Evolutionary conservation across 2,329 filamentous ascomycete species (phyloP).

Genomic region (Leptographium galeiforme): DNA sequence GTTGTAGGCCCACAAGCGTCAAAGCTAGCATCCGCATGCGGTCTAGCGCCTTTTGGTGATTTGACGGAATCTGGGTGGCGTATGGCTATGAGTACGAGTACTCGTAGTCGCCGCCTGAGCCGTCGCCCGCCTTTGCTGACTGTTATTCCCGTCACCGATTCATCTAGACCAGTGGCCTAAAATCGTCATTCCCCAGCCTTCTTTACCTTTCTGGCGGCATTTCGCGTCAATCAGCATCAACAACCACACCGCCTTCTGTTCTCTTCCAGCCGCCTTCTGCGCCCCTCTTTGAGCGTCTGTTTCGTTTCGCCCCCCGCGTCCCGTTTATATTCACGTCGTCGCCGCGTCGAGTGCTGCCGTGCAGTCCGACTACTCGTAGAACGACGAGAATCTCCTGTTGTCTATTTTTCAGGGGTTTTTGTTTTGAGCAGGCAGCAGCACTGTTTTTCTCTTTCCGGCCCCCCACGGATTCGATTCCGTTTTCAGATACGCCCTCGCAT

Average conservation of each 20-base stretch:
- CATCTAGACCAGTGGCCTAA: neutral
- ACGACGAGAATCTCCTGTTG: neutral
- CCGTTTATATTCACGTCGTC: neutral
- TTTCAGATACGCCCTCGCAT: neutral
- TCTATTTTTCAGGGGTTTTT: neutral
- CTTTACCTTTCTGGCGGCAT: conserved; percentile 7
- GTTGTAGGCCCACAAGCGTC: neutral
- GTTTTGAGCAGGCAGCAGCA: no score
- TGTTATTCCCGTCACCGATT: neutral
- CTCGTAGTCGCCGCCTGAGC: no score
- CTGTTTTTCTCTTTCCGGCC: neutral
- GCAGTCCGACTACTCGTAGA: neutral
- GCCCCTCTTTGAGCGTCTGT: no score
- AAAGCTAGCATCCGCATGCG: neutral
- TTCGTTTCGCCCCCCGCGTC: neutral
- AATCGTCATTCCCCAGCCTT: conserved; percentile 10
- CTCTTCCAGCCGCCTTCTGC: neutral
- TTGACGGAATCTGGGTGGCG: neutral
- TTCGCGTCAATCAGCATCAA: neutral
- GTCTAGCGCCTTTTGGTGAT: neutral
- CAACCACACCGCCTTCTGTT: neutral
- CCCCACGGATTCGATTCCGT: neutral
- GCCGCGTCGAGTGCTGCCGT: neutral
- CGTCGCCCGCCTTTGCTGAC: neutral
- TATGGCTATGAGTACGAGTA: neutral